Base-by-base conservation (phyloP, 176 grass and related monocot species). In the Cocos nucifera region DNA sequence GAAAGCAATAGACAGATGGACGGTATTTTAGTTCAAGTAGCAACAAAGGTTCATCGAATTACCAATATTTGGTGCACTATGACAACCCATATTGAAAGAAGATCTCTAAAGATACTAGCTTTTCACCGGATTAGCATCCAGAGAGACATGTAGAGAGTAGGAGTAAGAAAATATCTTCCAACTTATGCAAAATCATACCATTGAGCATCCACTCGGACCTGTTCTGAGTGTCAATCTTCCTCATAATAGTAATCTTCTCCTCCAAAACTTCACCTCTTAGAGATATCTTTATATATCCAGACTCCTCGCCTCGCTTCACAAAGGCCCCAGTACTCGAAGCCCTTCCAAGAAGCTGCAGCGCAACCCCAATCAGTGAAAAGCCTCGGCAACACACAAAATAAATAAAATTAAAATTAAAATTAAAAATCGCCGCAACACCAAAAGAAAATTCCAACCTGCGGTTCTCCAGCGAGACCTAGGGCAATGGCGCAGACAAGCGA, bases 401-500 rank as follows among this genome's bases (percentile, higher is more conserved):
- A 17, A n/a, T 62, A 16, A 59, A n/a, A n/a, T n/a, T n/a, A n/a
- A 32, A 17, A 3, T 32, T 3, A 69, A 6, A 57, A 69, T 6
- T 51, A 1, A 17, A 18, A 48, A 67, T 49, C 18, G 20, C 5
- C 2, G 22, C 4, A 4, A 18, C 6, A 64, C 15, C 19, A 15
- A 52, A 17, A 66, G 49, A 72, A 60, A 44, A 9, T 44, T 44
- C 35, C 35, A 44, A 95, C 84, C 59, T 71, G 66, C 8, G 93
- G 84, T 49, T 92, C 93, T 0, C 76, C 93, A 4, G 78, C 75
- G 24, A 89, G 81, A 4, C 75, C 83, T 58, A 96, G 80, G 3
- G 92, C 92, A 50, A 97, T 91, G 62, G 92, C 87, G 32, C 87
- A 91, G 6, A 92, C 93, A 24, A 98, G 56, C 4, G 93, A 98